A percentile compares a stretch with the other conserved stretches of the same genome.
phyloP scores from a whole-genome alignment of 495 filamentous ascomycete species.

The Trichoderma reesei region DNA sequence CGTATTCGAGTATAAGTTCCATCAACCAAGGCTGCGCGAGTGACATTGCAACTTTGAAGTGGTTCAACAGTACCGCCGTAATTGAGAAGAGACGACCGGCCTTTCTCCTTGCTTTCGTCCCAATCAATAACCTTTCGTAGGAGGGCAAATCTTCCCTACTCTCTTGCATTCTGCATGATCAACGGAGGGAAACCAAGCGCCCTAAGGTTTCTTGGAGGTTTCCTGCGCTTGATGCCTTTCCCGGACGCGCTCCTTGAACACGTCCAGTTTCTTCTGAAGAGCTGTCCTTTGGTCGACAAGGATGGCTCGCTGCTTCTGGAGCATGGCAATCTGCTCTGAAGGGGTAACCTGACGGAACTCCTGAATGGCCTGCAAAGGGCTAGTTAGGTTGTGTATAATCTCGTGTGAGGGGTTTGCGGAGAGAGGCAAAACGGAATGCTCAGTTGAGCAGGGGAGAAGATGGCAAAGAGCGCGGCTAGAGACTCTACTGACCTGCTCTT shows the following conservation, averaged over 20 bases:
- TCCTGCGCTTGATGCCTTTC: conserved; percentile 20
- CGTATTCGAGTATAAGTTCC: too few species aligned
- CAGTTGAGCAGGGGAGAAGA: neutral
- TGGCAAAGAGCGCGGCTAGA: neutral
- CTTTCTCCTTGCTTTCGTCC: neutral
- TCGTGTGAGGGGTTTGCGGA: neutral
- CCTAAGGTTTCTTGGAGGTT: neutral
- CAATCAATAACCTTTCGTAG: too few species aligned
- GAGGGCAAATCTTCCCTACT: too few species aligned
- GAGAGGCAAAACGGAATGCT: neutral
- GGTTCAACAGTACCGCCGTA: too few species aligned
- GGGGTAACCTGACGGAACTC: conserved; percentile 22
- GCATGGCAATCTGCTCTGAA: conserved; percentile 27
- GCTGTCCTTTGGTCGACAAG: conserved; percentile 24
- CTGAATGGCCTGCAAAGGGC: conserved; percentile 11
- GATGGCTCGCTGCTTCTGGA: conserved; percentile 25
- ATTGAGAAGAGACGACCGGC: neutral
- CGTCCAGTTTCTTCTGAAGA: conserved; percentile 28
- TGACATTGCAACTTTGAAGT: too few species aligned
- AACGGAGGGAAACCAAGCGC: neutral
- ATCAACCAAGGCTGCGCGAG: too few species aligned
- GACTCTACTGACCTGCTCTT: conserved; percentile 18
- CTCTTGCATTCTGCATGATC: too few species aligned
- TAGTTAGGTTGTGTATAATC: neutral
- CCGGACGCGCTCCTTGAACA: conserved; percentile 17